Percentiles rank a stretch among this genome's conserved stretches.
Evolutionary conservation across 768 basidiomycete species (phyloP).

Genomic region (Epithele typhae): DNA sequence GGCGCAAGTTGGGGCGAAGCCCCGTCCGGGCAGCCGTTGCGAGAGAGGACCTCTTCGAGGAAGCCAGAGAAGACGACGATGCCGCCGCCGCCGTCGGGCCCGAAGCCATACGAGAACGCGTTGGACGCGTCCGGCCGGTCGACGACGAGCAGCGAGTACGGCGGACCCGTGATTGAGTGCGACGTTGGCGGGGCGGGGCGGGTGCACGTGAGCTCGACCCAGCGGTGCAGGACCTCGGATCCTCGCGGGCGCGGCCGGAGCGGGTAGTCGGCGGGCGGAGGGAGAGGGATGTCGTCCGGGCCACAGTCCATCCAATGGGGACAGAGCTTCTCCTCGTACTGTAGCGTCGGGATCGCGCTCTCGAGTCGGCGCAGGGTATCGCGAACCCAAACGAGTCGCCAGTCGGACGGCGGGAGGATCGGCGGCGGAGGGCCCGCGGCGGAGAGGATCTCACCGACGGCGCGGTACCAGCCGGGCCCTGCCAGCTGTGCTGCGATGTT

Average conservation of each 20-base stretch:
- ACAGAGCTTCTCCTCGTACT: constrained; percentile 50
- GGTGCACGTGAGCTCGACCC: constrained; percentile 47
- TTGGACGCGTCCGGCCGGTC: constrained; percentile 82
- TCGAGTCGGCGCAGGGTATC: constrained; percentile 78
- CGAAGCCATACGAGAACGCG: constrained; percentile 96
- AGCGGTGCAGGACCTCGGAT: constrained; percentile 60
- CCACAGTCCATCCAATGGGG: constrained; percentile 52
- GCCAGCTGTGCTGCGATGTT: constrained; percentile 78
- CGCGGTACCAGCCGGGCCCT: constrained; percentile 82
- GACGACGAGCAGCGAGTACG: constrained; percentile 87
- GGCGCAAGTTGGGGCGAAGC: constrained; percentile 4
- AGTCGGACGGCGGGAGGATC: constrained; percentile 73
- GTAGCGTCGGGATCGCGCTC: constrained; percentile 61
- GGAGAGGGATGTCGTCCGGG: constrained; percentile 53
- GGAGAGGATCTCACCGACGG: constrained; percentile 75
- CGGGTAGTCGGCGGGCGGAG: constrained; percentile 80
- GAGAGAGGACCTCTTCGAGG: constrained; percentile 76
- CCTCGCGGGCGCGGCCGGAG: constrained; percentile 81
- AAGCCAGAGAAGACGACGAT: constrained; percentile 95
- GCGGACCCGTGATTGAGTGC: constrained; percentile 70
- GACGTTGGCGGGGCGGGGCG: constrained; percentile 39
- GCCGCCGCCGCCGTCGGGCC: constrained; percentile 86
- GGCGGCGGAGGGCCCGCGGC: constrained; percentile 53
- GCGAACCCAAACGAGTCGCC: constrained; percentile 87
- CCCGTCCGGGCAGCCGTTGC: constrained; percentile 33